Evolutionary conservation across 2,329 filamentous ascomycete species (phyloP), one percentile per base, ranked within the genome.

Genomic region (Grosmannia serpens): DNA sequence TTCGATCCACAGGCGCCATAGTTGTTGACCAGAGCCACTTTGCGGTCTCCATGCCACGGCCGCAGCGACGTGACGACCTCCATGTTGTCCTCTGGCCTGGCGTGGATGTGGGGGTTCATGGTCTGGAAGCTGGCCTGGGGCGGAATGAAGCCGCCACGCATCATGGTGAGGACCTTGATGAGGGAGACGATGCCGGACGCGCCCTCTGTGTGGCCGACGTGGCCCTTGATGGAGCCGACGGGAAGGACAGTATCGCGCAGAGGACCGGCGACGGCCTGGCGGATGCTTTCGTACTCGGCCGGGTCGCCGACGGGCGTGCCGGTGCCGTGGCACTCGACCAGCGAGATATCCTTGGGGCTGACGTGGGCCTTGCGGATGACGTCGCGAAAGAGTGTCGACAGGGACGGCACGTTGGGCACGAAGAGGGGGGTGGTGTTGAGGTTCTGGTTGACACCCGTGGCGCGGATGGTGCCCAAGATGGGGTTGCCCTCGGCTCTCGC

Each of bases 401-500:
- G 69, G 0, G 67, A 63, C 1, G 54, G 47, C 0, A 61, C 61
- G 41, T 68, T 60, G 1, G 70, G 69, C 1, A 66, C 61, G 0
- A 64, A 65, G 54, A 70, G 64, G 15, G 63, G 64, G 0, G 65
- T 65, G 6, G 64, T 65, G 26, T 69, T 72, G 2, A 72, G 73
- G 57, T 78, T 75, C 56, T 75, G 72, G 56, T 76, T 71, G 1
- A 72, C 65, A 0, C 65, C 70, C 0, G 70, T 71, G 1, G 65
- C 70, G 0, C 66, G 62, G 44, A 79, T 71, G 1, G 74, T 66
- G 15, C 70, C 75, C 0, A 72, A 63, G 9, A 77, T 68, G 1
- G 69, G 67, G 62, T 83, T 75, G 1, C 73, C 71, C 35, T 79
- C 77, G 10, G 64, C 63, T 0, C 80, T 46, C 0, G 80, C 80